Evolutionary conservation across 139 green algal genomes (phyloP).

Genomic region (Chlorella sp.): DNA sequence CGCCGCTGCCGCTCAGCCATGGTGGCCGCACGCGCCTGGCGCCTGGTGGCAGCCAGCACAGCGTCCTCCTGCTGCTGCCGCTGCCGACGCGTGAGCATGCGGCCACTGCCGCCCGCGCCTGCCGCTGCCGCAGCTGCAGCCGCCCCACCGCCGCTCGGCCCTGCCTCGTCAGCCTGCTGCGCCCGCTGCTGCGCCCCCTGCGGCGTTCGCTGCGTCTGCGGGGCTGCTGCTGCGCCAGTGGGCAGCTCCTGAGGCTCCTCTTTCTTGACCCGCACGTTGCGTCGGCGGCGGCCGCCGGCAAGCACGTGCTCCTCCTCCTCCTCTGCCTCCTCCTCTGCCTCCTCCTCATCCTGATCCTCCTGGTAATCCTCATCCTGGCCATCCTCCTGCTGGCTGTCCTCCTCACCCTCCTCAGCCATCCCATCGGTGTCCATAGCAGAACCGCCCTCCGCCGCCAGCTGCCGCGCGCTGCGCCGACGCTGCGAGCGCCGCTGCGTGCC

Average conservation of each 20-base stretch:
- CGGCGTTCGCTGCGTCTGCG: not conserved
- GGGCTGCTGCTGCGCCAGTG: not conserved
- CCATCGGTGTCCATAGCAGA: not conserved
- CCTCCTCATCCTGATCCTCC: not conserved
- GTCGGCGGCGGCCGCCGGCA: not conserved
- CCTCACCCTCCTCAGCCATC: not conserved
- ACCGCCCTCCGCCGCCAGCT: not conserved
- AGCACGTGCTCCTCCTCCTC: not conserved
- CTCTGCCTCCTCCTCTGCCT: conserved; percentile 14
- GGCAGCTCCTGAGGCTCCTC: not conserved
- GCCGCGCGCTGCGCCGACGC: not conserved
- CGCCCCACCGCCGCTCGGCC: not conserved
- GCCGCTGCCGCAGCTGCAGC: not conserved
- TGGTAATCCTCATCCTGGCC: not conserved
- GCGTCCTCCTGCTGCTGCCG: not conserved
- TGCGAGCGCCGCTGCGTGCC: not conserved
- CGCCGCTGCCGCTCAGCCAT: conserved; percentile 29
- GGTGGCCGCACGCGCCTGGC: not conserved
- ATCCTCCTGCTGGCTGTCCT: not conserved
- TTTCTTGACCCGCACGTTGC: not conserved
- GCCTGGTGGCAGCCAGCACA: not conserved
- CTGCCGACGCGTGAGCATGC: not conserved
- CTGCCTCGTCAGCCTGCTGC: not conserved
- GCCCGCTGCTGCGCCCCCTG: not conserved
- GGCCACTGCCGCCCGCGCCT: not conserved